Evolutionary conservation across 345 rosid genomes (phyloP).

Genomic region (Citrus trifoliata): DNA sequence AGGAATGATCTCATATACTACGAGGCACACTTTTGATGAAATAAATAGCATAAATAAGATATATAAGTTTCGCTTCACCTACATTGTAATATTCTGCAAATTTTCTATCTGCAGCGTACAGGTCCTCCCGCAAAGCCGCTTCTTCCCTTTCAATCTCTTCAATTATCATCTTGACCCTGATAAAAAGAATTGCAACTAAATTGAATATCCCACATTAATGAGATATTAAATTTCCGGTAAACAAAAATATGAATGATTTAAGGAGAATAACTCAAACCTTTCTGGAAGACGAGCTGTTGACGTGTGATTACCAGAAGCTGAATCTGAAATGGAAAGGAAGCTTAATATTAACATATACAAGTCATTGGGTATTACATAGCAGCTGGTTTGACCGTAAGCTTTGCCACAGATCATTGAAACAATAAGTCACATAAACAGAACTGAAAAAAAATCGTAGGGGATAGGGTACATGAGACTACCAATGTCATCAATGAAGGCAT

Average conservation of each 20-base stretch:
- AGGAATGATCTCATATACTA: background rate
- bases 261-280: conserved; percentile 49
- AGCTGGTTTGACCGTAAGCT: background rate
- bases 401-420: background rate
- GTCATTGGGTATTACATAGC: background rate
- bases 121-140: conserved; percentile 84
- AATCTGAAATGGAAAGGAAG: conserved; percentile 43
- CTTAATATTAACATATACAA: background rate
- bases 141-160: conserved; percentile 98
- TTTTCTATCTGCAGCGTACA: conserved; percentile 89
- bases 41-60: background rate
- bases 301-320: conserved; percentile 61
- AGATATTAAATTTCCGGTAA: background rate
- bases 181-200: background rate
- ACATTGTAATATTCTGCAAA: conserved; percentile 94
- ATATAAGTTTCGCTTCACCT: conserved; percentile 20
- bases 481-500: conserved; percentile 83
- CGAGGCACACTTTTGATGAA: background rate
- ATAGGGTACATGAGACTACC: conserved; percentile 38
- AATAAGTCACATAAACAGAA: conserved; percentile 9
- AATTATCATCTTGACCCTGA: conserved; percentile 87
- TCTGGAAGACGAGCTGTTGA: conserved; percentile 89
- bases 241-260: background rate
- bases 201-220: background rate
- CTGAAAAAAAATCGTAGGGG: background rate